A percentile compares a stretch with the other conserved stretches of the same genome.
Conservation (phyloP, 257 asterid genomes). For the Lycium ferocissimum region DNA sequence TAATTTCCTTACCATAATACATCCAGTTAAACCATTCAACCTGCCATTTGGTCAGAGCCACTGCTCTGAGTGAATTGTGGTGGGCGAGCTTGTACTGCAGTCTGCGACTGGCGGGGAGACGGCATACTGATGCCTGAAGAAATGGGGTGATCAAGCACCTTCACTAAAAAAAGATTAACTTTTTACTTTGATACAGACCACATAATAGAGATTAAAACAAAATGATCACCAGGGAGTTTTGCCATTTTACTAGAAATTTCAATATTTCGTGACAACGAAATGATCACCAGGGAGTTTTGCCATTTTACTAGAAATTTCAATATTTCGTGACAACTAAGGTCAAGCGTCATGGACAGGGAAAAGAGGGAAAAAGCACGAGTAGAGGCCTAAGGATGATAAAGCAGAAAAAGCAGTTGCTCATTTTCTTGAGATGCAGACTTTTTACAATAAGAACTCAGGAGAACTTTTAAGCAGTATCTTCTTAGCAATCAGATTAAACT, state of each 20-base stretch:
- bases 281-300: neutral
- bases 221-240: neutral
- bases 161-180: constrained; percentile 21
- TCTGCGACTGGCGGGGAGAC: constrained; percentile 40
- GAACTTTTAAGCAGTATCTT: neutral
- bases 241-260: too few relatives aligned
- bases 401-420: neutral
- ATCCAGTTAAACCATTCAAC: constrained; percentile 35
- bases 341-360: neutral
- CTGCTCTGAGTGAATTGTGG: constrained; percentile 41
- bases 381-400: neutral
- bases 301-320: too few relatives aligned
- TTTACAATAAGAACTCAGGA: neutral
- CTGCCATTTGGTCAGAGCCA: constrained; percentile 43
- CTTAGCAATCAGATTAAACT: neutral
- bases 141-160: constrained; percentile 27
- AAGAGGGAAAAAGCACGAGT: neutral
- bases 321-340: neutral
- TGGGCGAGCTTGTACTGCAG: constrained; percentile 38
- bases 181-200: neutral
- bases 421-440: neutral
- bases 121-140: constrained; percentile 37
- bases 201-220: neutral
- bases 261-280: neutral
- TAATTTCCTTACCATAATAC: constrained; percentile 32